Base-by-base conservation (phyloP, 208 protist genomes). In the Balamuthia mandrillaris region DNA sequence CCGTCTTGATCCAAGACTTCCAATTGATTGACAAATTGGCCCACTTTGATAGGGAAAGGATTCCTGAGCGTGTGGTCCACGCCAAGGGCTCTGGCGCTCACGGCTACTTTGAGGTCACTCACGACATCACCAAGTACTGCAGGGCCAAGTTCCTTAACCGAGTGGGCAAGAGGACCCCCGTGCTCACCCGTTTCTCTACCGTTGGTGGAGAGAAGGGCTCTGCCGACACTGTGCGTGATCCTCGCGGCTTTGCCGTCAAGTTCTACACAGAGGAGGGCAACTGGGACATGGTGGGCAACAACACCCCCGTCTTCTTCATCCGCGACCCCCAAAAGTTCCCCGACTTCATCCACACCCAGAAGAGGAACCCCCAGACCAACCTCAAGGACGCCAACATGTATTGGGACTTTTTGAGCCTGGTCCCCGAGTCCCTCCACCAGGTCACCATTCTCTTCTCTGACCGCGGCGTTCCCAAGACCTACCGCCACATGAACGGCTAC, bases 251-350 rank as follows among this genome's bases (percentile, higher is more conserved):
- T 63, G 92, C 91, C 47, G 63, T 93, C 14, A 94, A 94, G 82
- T 95, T 95, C 63, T 95, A 95, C 83, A 95, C 93, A 12, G 90
- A 92, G 49, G 94, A 96, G 81, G 94, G 94, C 79, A 95, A 95
- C 83, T 96, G 75, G 81, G 94, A 96, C 85, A 65, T 96, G 74
- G 90, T 94, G 35, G 92, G 92, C 81, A 95, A 94, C 81, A 94
- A 91, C 78, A 92, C 88, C 27, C 92, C 94, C 45, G 92, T 96
- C 0, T 96, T 96, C 87, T 95, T 95, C 75, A 89, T 96, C 16
- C 79, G 90, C 47, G 91, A 94, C 29, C 66, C 88, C 51, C 78
- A 41, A 2, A 92, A 91, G 60, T 92, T 94, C 79, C 89, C 56
- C 42, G 94, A 95, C 68, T 91, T 95, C 31, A 93, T 95, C 68